Evolutionary conservation across 2,329 filamentous ascomycete genomes (phyloP).

Genomic region (Huntiella moniliformis): DNA sequence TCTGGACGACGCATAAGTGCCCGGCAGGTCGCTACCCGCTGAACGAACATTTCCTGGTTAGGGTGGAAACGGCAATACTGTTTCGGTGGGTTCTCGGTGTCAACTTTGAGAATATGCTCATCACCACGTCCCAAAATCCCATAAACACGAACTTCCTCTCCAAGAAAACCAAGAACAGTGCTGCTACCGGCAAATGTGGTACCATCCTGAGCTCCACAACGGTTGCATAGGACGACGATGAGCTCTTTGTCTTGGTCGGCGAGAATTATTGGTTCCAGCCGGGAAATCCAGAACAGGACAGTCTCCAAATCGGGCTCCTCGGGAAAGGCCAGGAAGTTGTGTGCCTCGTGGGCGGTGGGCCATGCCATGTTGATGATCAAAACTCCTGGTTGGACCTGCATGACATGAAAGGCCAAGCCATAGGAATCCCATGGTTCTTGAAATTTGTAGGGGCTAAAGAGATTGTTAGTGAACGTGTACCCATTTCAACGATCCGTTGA

Average conservation of each 20-base stretch:
- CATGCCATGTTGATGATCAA: constrained; percentile 63
- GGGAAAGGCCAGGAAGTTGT: constrained; percentile 26
- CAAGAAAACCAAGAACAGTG: constrained; percentile 45
- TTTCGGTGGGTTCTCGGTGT: constrained; percentile 29
- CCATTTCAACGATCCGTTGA: no score
- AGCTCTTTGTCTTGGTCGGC: constrained; percentile 34
- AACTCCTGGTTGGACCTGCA: constrained; percentile 37
- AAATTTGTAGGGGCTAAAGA: constrained; percentile 11
- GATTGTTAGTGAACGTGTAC: no score
- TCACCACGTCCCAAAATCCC: constrained; percentile 51
- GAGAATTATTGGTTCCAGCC: constrained; percentile 46
- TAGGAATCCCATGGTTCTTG: constrained; percentile 13
- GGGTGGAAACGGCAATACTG: constrained; percentile 15
- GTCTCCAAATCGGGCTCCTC: constrained; percentile 54
- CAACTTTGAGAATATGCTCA: constrained; percentile 48
- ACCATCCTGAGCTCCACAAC: constrained; percentile 45
- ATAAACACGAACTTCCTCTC: constrained; percentile 48
- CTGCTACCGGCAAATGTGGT: constrained; percentile 57
- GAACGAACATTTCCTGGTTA: not conserved
- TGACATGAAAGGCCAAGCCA: constrained; percentile 31
- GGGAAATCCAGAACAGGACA: constrained; percentile 54
- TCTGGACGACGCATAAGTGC: no score
- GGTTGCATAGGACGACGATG: constrained; percentile 55
- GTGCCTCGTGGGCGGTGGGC: constrained; percentile 40
- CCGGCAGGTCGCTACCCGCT: not conserved